Conservation (phyloP, 192 early-diverging fungal genomes). For the Thamnidium elegans region DNA sequence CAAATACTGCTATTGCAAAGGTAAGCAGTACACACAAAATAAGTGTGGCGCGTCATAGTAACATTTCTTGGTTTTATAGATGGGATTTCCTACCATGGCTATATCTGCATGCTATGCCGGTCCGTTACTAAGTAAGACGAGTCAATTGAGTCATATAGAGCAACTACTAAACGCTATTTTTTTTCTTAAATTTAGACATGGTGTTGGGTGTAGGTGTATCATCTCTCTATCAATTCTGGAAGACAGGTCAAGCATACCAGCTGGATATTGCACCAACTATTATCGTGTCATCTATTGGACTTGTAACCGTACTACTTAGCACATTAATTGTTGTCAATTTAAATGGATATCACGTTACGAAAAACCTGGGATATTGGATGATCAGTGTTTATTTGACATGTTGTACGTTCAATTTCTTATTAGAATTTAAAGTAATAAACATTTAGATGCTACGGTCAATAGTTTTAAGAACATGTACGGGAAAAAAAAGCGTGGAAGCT, state of each 20-base stretch:
- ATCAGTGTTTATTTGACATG: conserved; percentile 57
- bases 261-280: conserved; percentile 65
- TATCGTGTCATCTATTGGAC: conserved; percentile 62
- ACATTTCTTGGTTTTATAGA: conserved; percentile 32
- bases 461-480: too few relatives aligned
- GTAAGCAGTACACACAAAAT: conserved; percentile 6
- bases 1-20: conserved; percentile 86
- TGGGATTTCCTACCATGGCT: conserved; percentile 95
- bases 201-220: conserved; percentile 81
- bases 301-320: conserved; percentile 55
- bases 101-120: conserved; percentile 91
- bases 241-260: conserved; percentile 44
- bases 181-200: conserved; percentile 55
- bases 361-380: conserved; percentile 52
- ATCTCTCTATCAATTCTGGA: conserved; percentile 54
- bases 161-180: neutral
- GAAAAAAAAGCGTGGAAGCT: too few relatives aligned
- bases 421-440: conserved; percentile 40
- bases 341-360: conserved; percentile 60
- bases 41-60: neutral
- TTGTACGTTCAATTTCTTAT: conserved; percentile 53
- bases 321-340: conserved; percentile 54
- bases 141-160: neutral
- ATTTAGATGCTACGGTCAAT: too few relatives aligned
- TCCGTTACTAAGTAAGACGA: conserved; percentile 75